Evolutionary conservation across 148 eudicot species (phyloP).

Genomic region (Rhododendron henanense): DNA sequence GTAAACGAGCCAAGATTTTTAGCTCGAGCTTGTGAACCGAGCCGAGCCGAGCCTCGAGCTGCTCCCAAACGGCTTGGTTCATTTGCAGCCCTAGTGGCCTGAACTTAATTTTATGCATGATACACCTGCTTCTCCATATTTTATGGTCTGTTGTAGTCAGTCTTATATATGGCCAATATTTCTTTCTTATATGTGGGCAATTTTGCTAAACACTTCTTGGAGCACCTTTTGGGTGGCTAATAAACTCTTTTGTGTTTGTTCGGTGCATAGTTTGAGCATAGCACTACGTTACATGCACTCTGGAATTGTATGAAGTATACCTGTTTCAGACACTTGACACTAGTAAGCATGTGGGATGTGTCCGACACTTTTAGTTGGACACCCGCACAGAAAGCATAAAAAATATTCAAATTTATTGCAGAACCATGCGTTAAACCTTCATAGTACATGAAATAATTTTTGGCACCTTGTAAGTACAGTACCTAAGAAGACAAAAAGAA

Average conservation of each 20-base stretch:
- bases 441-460: too few relatives aligned
- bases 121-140: background rate
- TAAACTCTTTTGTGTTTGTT: background rate
- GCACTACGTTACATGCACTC: background rate
- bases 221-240: background rate
- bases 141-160: background rate
- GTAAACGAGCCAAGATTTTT: too few relatives aligned
- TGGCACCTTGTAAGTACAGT: too few relatives aligned
- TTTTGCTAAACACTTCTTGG: background rate
- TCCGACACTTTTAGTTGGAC: too few relatives aligned
- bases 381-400: too few relatives aligned
- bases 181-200: background rate
- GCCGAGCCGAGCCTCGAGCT: too few relatives aligned
- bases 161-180: background rate
- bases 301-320: background rate
- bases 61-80: too few relatives aligned
- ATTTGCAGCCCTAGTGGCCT: background rate
- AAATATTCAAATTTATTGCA: too few relatives aligned
- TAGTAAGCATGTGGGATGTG: background rate
- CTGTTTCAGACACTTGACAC: background rate
- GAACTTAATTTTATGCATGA: background rate
- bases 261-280: background rate
- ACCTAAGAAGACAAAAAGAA: too few relatives aligned
- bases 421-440: too few relatives aligned
- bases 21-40: too few relatives aligned